Evolutionary conservation across 768 basidiomycete species (phyloP).

Genomic region (Trametes villosa): DNA sequence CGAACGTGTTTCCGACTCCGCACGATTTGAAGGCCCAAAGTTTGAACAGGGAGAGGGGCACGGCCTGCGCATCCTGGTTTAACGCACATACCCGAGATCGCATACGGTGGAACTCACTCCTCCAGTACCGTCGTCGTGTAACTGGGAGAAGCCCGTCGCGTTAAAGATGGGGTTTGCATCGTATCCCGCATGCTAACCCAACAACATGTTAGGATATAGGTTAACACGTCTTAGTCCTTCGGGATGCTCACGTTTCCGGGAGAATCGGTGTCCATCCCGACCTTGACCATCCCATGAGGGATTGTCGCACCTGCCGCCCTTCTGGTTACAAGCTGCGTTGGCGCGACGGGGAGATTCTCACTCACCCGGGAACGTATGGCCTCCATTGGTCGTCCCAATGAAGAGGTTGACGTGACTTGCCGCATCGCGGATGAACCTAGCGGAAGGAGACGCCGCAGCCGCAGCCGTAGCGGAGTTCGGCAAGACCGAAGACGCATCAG

Average conservation of each 20-base stretch:
- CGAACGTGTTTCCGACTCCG: conserved; percentile 40
- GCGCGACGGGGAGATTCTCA: background rate
- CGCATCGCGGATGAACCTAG: conserved; percentile 22
- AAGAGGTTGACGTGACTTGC: conserved; percentile 54
- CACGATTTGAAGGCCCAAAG: conserved; percentile 58
- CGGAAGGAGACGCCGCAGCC: background rate
- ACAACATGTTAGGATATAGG: background rate
- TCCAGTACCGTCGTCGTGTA: conserved; percentile 67
- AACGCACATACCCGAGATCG: too few species aligned
- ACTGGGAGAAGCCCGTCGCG: conserved; percentile 62
- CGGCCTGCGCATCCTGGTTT: conserved; percentile 21
- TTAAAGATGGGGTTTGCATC: conserved; percentile 40
- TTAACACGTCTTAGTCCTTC: background rate
- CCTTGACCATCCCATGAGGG: conserved; percentile 71
- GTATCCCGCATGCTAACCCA: conserved; percentile 44
- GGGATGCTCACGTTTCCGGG: conserved; percentile 39
- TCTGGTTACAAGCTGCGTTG: background rate
- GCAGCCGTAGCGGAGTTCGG: background rate
- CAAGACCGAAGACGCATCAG: background rate
- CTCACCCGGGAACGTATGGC: conserved; percentile 67
- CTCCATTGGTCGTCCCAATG: conserved; percentile 67
- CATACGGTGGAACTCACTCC: conserved; percentile 52
- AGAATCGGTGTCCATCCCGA: conserved; percentile 68
- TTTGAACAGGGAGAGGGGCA: conserved; percentile 66
- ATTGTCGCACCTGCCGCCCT: conserved; percentile 54